Evolutionary conservation across 495 filamentous ascomycete genomes (phyloP), one percentile per base, ranked within the genome.

Genomic region (Daldinia concentrica): DNA sequence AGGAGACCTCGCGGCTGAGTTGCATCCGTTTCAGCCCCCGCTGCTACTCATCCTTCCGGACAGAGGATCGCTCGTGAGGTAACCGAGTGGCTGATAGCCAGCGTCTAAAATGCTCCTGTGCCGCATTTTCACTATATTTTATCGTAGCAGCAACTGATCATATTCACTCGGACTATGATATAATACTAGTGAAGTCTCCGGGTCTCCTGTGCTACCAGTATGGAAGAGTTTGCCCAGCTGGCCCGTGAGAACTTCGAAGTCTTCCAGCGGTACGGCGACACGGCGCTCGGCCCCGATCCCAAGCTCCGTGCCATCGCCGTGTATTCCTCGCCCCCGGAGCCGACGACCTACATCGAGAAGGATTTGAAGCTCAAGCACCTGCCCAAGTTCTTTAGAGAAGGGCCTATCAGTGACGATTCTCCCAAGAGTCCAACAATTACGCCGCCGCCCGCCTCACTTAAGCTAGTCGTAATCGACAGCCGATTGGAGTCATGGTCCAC

Each of bases 211-310:
- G 70, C 41, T 12, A 32, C 45, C 60, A 37, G 14, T 57, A 73
- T 73, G 70, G 70, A 73, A 51, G 70, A 73, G 51, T 73, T 73
- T 36, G 70, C 70, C 0, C 70, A 73, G 41, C 50, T 73, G 41
- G 58, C 70, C 24, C 70, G 70, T 36, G 70, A 73, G 70, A 73
- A 64, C 37, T 73, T 73, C 39, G 65, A 73, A 37, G 70, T 68
- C 51, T 73, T 65, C 52, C 70, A 73, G 51, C 32, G 65, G 14
- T 73, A 68, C 34, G 57, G 70, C 50, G 65, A 68, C 57, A 19
- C 61, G 6, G 34, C 45, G 12, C 64, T 68, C 50, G 70, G 70
- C 17, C 57, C 65, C 11, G 65, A 73, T 19, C 56, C 70, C 39
- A 61, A 52, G 30, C 57, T 68, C 24, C 61, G 65, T 37, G 41